Conservation (phyloP, 2,329 filamentous ascomycete genomes). For the Fusarium burgessii region DNA sequence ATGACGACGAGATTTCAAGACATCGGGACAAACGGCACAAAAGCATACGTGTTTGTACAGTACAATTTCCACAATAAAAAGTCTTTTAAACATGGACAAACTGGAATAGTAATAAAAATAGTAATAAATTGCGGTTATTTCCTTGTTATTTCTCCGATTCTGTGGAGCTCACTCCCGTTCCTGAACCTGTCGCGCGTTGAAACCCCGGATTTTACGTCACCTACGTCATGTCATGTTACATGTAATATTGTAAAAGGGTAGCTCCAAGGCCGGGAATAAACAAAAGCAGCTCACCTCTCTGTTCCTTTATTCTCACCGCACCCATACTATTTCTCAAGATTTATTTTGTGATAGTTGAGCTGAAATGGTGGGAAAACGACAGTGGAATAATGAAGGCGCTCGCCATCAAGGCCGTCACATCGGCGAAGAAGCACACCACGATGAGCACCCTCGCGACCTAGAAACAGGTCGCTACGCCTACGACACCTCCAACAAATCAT, state of each 20-base stretch:
- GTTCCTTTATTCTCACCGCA: too few species aligned
- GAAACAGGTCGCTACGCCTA: constrained; percentile 29
- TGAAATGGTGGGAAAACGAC: constrained; percentile 43
- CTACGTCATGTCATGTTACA: constrained; percentile 30
- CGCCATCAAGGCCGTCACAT: constrained; percentile 23
- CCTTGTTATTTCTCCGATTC: constrained; percentile 28
- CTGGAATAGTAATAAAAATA: constrained; percentile 7
- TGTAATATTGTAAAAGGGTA: neutral
- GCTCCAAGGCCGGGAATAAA: constrained; percentile 13
- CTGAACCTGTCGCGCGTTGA: constrained; percentile 28
- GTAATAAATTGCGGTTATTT: constrained; percentile 5
- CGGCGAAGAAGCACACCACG: constrained; percentile 19
- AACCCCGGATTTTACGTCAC: constrained; percentile 33
- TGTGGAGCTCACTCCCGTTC: constrained; percentile 19
- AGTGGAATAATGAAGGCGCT: constrained; percentile 12
- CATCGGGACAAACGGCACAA: constrained; percentile 19
- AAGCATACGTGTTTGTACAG: neutral
- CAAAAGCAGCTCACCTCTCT: constrained; percentile 12
- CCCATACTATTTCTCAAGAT: neutral
- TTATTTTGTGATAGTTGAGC: neutral
- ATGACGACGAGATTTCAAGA: constrained; percentile 27
- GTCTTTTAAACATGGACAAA: neutral
- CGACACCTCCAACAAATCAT: constrained; percentile 1
- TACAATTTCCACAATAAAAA: neutral
- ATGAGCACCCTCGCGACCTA: constrained; percentile 40